Percentiles rank a stretch among this genome's conserved stretches.
These are phyloP conservation scores for Leccinum subrobustum DNA, from an alignment of 1,284 basidiomycete species.

Conservation along the genomic window DNA sequence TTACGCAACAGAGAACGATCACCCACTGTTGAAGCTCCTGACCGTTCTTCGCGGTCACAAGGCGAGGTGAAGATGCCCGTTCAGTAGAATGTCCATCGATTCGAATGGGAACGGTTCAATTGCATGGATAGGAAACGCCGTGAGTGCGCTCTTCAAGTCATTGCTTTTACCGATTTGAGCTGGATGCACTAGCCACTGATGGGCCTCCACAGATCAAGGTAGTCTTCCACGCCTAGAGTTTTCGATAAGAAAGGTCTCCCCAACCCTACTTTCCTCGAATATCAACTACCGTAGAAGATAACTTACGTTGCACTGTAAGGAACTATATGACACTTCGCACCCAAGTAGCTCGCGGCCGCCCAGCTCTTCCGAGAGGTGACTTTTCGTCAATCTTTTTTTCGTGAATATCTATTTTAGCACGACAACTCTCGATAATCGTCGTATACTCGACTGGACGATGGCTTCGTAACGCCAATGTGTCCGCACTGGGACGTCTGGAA, in stretches of 20 bases:
- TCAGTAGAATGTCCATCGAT: background rate
- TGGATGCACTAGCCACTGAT: conserved; percentile 3
- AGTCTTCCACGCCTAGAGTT: background rate
- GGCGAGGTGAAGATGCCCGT: background rate
- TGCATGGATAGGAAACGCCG: background rate
- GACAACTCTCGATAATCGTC: background rate
- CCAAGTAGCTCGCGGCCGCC: conserved; percentile 81
- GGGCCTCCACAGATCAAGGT: conserved; percentile 2
- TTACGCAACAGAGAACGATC: background rate
- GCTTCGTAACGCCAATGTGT: background rate
- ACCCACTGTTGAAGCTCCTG: background rate
- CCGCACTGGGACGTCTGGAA: background rate
- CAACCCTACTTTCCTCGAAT: background rate
- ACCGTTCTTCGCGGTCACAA: background rate
- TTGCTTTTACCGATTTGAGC: background rate
- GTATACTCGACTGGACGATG: too few species aligned
- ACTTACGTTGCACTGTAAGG: conserved; percentile 40
- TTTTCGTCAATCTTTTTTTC: background rate
- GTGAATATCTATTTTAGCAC: background rate
- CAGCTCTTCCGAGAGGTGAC: conserved; percentile 35
- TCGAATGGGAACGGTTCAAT: background rate
- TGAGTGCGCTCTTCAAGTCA: background rate
- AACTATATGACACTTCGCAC: conserved; percentile 78
- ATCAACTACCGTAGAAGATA: background rate
- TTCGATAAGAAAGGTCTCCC: background rate